Evolutionary conservation across 2,329 filamentous ascomycete species (phyloP).

Genomic region (Keithomyces neogunnii): DNA sequence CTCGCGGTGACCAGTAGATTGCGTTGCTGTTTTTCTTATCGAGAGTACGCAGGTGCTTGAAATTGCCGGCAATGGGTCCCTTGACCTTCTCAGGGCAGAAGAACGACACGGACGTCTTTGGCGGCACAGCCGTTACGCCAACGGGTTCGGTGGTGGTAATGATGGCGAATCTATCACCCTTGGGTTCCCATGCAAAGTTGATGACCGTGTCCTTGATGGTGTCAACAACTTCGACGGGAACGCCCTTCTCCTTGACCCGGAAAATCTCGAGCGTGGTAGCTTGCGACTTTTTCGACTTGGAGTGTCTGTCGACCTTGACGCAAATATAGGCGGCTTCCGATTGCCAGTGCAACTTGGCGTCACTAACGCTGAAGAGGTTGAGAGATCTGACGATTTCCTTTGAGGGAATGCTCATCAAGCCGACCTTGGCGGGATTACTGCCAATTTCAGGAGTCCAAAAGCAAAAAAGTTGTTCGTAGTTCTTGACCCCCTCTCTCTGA

Average conservation of each 20-base stretch:
- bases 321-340: constrained; percentile 89
- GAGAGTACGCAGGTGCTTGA: constrained; percentile 88
- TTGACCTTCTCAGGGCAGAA: constrained; percentile 96
- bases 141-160: constrained; percentile 87
- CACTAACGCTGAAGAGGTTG: constrained; percentile 96
- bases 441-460: constrained; percentile 99
- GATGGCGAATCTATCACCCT: constrained; percentile 92
- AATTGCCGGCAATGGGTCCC: constrained; percentile 73
- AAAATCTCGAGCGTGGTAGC: constrained; percentile 98
- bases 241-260: constrained; percentile 93
- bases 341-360: constrained; percentile 98
- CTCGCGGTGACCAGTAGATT: constrained; percentile 97
- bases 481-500: constrained; percentile 76
- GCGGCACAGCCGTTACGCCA: constrained; percentile 69
- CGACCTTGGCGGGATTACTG: constrained; percentile 95
- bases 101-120: constrained; percentile 92
- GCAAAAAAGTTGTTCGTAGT: constrained; percentile 91
- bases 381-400: constrained; percentile 91
- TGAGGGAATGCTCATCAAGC: constrained; percentile 89
- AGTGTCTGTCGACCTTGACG: constrained; percentile 97
- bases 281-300: constrained; percentile 97
- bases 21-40: constrained; percentile 99
- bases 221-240: constrained; percentile 96
- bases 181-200: constrained; percentile 99
- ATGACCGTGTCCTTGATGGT: constrained; percentile 97